Evolutionary conservation across 768 basidiomycete genomes (phyloP).

Genomic region (Suillus decipiens): DNA sequence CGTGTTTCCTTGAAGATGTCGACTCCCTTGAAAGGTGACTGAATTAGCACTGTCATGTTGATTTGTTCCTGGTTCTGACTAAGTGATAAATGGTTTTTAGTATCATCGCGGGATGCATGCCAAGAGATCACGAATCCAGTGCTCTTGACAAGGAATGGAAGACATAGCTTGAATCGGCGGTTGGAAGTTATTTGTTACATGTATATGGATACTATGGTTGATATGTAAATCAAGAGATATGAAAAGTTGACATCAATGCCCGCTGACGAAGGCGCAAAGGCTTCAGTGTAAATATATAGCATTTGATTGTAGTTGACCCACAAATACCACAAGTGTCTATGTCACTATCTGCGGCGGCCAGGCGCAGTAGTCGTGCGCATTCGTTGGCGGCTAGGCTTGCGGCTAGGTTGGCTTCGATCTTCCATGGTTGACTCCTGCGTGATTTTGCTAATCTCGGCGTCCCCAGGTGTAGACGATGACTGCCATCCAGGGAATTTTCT

Average conservation of each 20-base stretch:
- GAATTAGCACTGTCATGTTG: slow-evolving; percentile 8
- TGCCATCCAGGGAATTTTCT: slow-evolving; percentile 74
- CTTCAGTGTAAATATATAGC: background rate
- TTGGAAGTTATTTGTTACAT: slow-evolving; percentile 27
- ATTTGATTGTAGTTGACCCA: background rate
- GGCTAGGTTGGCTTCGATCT: slow-evolving; percentile 26
- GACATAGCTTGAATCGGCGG: background rate
- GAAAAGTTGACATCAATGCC: background rate
- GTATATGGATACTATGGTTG: slow-evolving; percentile 31
- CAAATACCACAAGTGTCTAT: background rate
- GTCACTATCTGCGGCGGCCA: slow-evolving; percentile 31
- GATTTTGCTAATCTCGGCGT: slow-evolving; percentile 26
- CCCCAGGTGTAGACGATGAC: slow-evolving; percentile 21
- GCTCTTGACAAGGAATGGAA: background rate
- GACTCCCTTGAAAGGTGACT: slow-evolving; percentile 28
- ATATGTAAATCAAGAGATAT: slow-evolving; percentile 24
- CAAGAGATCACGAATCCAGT: slow-evolving; percentile 11
- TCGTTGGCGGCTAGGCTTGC: slow-evolving; percentile 30
- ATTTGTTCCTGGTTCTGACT: slow-evolving; percentile 7
- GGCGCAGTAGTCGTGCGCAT: slow-evolving; percentile 22
- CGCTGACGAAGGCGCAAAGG: background rate
- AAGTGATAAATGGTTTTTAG: background rate
- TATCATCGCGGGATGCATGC: slow-evolving; percentile 10
- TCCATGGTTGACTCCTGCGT: slow-evolving; percentile 18
- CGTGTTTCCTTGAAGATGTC: slow-evolving; percentile 21